These are phyloP conservation scores for Monilinia fructigena DNA, from an alignment of 2,329 filamentous ascomycete species.

Conservation along the genomic window DNA sequence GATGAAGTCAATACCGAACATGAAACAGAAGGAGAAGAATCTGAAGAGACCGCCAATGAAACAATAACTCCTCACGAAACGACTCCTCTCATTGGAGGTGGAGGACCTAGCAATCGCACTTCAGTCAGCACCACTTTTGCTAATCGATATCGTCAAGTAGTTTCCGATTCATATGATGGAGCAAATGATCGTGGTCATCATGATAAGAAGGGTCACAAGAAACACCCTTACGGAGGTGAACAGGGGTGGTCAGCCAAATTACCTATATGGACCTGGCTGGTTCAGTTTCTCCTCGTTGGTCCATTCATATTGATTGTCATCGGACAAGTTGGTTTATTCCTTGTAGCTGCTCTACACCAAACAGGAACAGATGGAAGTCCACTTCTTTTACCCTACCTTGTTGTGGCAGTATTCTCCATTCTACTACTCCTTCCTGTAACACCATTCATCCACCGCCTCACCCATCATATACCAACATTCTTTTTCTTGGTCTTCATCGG, in stretches of 20 bases:
- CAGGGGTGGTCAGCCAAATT: slow-evolving; percentile 81
- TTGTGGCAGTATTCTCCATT: slow-evolving; percentile 65
- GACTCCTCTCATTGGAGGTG: slow-evolving; percentile 52
- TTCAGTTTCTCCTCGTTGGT: slow-evolving; percentile 79
- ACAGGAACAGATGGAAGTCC: slow-evolving; percentile 81
- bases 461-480: slow-evolving; percentile 76
- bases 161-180: slow-evolving; percentile 32
- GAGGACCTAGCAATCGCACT: slow-evolving; percentile 43
- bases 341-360: slow-evolving; percentile 72
- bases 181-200: slow-evolving; percentile 22
- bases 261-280: slow-evolving; percentile 80
- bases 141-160: slow-evolving; percentile 47
- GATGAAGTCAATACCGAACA: slow-evolving; percentile 38
- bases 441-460: slow-evolving; percentile 85
- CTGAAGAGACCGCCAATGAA: neutral
- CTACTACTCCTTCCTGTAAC: slow-evolving; percentile 72
- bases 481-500: slow-evolving; percentile 69
- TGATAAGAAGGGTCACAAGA: slow-evolving; percentile 40
- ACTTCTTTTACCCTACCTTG: slow-evolving; percentile 68
- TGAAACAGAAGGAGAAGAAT: slow-evolving; percentile 39
- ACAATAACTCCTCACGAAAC: slow-evolving; percentile 45
- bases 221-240: slow-evolving; percentile 62
- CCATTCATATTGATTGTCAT: slow-evolving; percentile 76
- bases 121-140: slow-evolving; percentile 59
- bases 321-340: slow-evolving; percentile 71